These are phyloP conservation scores for Craterostigma plantagineum DNA, from an alignment of 257 asterid genomes.

Conservation along the genomic window DNA sequence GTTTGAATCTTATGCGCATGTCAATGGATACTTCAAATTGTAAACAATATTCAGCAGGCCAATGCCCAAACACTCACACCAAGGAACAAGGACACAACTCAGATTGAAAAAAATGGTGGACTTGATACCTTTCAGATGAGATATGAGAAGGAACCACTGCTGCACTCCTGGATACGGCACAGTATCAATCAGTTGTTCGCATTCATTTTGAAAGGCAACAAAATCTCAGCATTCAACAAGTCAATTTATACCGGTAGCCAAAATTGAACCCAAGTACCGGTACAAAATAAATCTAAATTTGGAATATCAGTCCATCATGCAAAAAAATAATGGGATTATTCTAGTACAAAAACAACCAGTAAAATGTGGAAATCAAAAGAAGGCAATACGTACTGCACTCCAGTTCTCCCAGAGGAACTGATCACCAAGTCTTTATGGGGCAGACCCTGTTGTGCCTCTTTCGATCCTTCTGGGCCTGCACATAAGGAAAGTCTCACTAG, in stretches of 20 bases:
- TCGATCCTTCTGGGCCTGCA: conserved; percentile 67
- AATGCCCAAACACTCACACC: no score
- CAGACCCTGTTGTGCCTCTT: conserved; percentile 26
- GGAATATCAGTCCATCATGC: no score
- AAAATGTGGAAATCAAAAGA: conserved; percentile 1
- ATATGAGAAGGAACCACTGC: conserved; percentile 30
- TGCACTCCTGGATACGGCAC: conserved; percentile 38
- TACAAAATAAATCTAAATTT: no score
- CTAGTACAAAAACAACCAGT: no score
- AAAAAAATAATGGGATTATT: no score
- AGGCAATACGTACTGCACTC: conserved; percentile 30
- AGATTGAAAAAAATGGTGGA: neutral
- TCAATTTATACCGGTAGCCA: no score
- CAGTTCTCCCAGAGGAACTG: conserved; percentile 43
- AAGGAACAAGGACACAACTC: neutral
- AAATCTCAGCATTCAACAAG: conserved; percentile 3
- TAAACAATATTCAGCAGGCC: no score
- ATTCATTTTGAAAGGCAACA: neutral
- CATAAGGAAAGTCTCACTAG: conserved; percentile 9
- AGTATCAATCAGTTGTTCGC: conserved; percentile 38
- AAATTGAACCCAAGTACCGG: no score
- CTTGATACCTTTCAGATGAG: conserved; percentile 57
- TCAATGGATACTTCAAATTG: no score
- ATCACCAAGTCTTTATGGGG: conserved; percentile 32
- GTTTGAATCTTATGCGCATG: no score